A percentile compares a stretch with the other conserved stretches of the same genome.
These are phyloP conservation scores for Metarhizium brunneum DNA, from an alignment of 2,329 filamentous ascomycete species.

Conservation along the genomic window DNA sequence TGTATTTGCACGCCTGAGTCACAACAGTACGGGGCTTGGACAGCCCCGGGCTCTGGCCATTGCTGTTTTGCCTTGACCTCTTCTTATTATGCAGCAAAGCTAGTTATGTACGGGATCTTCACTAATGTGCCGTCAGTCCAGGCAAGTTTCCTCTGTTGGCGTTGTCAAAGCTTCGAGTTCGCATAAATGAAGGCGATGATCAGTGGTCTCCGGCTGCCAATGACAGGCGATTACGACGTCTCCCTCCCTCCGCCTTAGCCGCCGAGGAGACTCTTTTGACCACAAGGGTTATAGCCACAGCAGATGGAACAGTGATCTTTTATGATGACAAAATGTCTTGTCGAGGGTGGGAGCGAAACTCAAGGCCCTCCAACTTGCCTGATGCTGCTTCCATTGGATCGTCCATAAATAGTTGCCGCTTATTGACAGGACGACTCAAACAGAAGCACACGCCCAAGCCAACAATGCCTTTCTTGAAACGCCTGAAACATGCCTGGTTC, in stretches of 20 bases:
- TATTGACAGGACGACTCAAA: neutral
- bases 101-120: too few relatives aligned
- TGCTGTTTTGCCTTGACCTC: too few relatives aligned
- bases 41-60: neutral
- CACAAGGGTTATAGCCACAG: neutral
- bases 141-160: too few relatives aligned
- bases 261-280: too few relatives aligned
- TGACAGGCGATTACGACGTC: neutral
- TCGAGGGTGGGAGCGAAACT: too few relatives aligned
- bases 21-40: neutral
- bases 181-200: neutral
- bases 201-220: neutral
- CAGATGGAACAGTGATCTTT: too few relatives aligned
- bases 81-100: too few relatives aligned
- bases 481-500: neutral
- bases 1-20: neutral
- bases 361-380: too few relatives aligned
- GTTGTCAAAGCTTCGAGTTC: neutral
- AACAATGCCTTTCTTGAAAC: neutral
- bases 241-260: too few relatives aligned
- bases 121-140: too few relatives aligned
- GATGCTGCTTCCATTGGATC: too few relatives aligned
- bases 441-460: neutral
- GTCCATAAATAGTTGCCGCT: neutral
- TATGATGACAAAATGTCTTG: too few relatives aligned